phyloP scores from a whole-genome alignment of 2,329 filamentous ascomycete species.

The Simplicillium aogashimaense region DNA sequence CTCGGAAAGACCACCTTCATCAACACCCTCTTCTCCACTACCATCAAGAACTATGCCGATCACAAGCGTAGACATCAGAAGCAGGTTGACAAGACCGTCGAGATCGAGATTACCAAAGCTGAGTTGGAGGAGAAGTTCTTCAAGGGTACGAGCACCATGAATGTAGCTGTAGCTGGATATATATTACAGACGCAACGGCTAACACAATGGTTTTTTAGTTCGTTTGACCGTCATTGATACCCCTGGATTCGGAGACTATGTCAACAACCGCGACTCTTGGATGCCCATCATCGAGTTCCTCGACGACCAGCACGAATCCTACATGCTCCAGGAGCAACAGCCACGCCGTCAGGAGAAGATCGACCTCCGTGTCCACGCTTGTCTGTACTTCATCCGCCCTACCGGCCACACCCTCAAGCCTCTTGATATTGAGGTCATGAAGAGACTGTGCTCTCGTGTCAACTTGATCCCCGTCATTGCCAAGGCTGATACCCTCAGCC shows the following conservation, averaged over 20 bases:
- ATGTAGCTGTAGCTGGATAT: too few species aligned
- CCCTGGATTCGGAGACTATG: constrained; percentile 97
- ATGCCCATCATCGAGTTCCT: constrained; percentile 99
- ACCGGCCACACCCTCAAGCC: constrained; percentile 98
- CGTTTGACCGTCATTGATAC: constrained; percentile 98
- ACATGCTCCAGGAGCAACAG: constrained; percentile 99
- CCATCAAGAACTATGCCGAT: constrained; percentile 99
- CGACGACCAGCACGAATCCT: constrained; percentile 99
- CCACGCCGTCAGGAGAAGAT: constrained; percentile 98
- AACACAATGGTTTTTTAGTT: constrained; percentile 43
- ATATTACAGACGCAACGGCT: constrained; percentile 5
- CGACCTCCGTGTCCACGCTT: constrained; percentile 95
- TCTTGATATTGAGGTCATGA: constrained; percentile 99
- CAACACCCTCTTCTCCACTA: constrained; percentile 99
- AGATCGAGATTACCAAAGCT: constrained; percentile 99
- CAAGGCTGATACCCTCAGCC: constrained; percentile 96
- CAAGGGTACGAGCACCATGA: constrained; percentile 59
- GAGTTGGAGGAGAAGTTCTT: constrained; percentile 99
- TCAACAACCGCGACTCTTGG: constrained; percentile 99
- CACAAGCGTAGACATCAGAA: constrained; percentile 99
- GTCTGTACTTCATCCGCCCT: constrained; percentile 97
- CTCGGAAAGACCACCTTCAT: constrained; percentile 99
- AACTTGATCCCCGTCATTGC: constrained; percentile 98
- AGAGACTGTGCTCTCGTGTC: constrained; percentile 93
- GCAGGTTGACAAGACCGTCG: constrained; percentile 98